Evolutionary conservation across 202 grass and related monocot species (phyloP), one percentile per base, ranked within the genome.

Genomic region (Panicum virgatum): DNA sequence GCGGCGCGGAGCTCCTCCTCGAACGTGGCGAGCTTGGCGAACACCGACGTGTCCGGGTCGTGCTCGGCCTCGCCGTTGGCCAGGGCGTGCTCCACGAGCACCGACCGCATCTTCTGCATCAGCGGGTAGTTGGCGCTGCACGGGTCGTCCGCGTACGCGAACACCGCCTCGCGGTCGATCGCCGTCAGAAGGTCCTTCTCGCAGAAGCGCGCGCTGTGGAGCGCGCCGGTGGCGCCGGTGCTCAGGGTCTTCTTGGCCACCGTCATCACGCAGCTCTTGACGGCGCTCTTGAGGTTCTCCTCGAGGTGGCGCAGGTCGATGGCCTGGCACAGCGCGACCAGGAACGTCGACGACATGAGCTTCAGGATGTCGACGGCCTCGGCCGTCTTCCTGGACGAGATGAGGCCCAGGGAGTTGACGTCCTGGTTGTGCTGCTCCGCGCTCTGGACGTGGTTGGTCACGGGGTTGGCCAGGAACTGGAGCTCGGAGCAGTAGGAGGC

Each of bases 341-440:
- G 23, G 90, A 85, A 96, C 29, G 93, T 96, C 13, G 93, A 90
- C 0, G 77, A 92, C 93, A 96, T 96, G 76, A 96, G 86, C 85
- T 93, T 96, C 8, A 96, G 75, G 0, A 96, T 70, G 42, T 93
- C 93, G 0, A 96, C 29, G 43, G 93, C 93, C 67, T 96, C 93
- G n/a, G 81, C 90, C 0, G 90, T 96, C 83, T 96, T 96, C 72
- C 93, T 73, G 9, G 90, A 85, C 22, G 93, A 96, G 81, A 96
- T 87, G 80, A 96, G 85, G 48, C 93, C 93, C 0, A 96, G 90
- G 1, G 93, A 96, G 86, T 96, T 96, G 43, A 96, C 93, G 19
- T 96, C 90, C 26, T 96, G 93, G 72, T 92, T 96, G 77, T 96
- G 93, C 42, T 96, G 93, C 83, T 96, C 93, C 6, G 93, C 93